Percentiles rank a stretch among this genome's conserved stretches.
Conservation (phyloP, 1,284 basidiomycete species). For the Mycena sp. region DNA sequence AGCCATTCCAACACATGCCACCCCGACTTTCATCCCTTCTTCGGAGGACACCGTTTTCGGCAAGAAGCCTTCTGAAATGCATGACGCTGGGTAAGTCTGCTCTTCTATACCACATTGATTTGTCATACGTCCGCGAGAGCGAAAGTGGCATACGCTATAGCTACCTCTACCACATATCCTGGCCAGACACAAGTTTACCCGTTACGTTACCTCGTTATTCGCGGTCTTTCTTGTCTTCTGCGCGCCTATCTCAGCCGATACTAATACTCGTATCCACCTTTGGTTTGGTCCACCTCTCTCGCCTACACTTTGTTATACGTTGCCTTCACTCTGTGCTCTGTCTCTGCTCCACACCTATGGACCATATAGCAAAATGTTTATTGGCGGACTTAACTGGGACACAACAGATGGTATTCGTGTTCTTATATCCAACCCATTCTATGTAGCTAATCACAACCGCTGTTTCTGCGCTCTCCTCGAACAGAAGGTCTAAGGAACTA, state of each 20-base stretch:
- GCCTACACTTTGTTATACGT: constrained; percentile 30
- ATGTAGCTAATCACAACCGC: constrained; percentile 51
- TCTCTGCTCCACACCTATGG: constrained; percentile 41
- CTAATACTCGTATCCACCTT: constrained; percentile 37
- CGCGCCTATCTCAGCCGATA: constrained; percentile 33
- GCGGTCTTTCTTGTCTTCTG: constrained; percentile 39
- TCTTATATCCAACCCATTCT: constrained; percentile 45
- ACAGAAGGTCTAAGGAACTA: constrained; percentile 77
- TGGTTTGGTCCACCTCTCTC: constrained; percentile 34
- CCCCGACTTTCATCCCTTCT: constrained; percentile 34
- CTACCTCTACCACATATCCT: constrained; percentile 40
- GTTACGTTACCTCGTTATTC: constrained; percentile 45
- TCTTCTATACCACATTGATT: constrained; percentile 32
- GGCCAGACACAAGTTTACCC: constrained; percentile 36
- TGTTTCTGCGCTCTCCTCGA: constrained; percentile 36
- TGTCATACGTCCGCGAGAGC: not conserved
- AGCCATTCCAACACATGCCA: constrained; percentile 42
- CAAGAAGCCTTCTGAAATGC: constrained; percentile 87
- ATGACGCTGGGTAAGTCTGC: constrained; percentile 88
- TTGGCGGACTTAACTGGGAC: constrained; percentile 98
- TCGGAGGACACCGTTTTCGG: constrained; percentile 53
- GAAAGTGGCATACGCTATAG: constrained; percentile 19
- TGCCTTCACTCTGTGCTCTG: constrained; percentile 23
- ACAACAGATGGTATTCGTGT: constrained; percentile 89
- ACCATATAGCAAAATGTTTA: constrained; percentile 94